phyloP scores from a whole-genome alignment of 306 rosid genomes.

The Biancaea sappan region DNA sequence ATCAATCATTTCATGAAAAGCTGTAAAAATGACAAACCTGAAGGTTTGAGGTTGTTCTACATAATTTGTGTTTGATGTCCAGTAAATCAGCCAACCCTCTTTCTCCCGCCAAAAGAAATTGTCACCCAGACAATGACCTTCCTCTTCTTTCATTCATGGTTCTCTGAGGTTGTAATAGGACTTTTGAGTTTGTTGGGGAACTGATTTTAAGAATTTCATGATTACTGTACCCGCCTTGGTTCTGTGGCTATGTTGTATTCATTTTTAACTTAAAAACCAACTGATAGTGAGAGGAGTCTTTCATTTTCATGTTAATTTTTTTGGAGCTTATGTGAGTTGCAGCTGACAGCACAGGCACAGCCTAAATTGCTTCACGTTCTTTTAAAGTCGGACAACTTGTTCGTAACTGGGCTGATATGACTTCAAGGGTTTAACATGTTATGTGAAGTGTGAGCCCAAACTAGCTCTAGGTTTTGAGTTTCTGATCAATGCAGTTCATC shows the following conservation, averaged over 20 bases:
- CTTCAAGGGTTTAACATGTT: background rate
- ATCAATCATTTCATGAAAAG: background rate
- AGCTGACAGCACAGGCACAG: no score
- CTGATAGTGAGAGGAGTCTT: background rate
- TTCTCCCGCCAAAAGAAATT: background rate
- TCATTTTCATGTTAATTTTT: background rate
- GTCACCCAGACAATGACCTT: background rate
- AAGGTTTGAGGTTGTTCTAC: background rate
- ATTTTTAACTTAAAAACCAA: conserved; percentile 15
- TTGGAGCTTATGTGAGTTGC: background rate
- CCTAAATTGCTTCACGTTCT: conserved; percentile 13
- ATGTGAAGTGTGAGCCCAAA: background rate
- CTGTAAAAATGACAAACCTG: background rate
- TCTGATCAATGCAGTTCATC: background rate
- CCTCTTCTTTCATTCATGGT: background rate
- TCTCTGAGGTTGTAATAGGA: background rate
- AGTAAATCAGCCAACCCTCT: conserved; percentile 4
- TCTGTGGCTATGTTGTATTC: background rate
- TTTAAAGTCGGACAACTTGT: background rate
- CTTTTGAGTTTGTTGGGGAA: background rate
- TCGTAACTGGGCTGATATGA: background rate
- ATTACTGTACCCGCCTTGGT: background rate
- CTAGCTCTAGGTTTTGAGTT: background rate
- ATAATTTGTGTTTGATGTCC: conserved; percentile 6
- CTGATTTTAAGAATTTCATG: background rate